Conservation (phyloP, 139 green algal species). For the Spirogloea muscicola region DNA sequence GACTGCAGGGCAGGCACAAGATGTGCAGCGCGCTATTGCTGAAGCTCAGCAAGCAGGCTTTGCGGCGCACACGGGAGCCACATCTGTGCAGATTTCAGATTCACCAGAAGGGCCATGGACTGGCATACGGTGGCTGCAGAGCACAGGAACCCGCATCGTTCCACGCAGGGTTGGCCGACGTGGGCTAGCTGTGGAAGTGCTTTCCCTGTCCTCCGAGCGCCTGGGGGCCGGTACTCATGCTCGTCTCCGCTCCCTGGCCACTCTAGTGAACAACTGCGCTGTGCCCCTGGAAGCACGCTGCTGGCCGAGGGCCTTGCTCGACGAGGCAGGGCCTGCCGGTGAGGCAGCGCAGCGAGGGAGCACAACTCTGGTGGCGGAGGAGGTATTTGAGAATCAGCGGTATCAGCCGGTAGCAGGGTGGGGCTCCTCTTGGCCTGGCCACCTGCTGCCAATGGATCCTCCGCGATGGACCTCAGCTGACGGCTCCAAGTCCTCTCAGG, state of each 20-base stretch:
- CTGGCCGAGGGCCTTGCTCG: slow-evolving; percentile 13
- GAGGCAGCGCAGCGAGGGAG: not conserved
- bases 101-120: too few species aligned
- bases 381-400: slow-evolving; percentile 83
- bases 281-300: slow-evolving; percentile 59
- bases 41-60: too few species aligned
- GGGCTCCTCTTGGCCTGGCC: slow-evolving; percentile 37
- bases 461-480: slow-evolving; percentile 54
- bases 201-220: too few species aligned
- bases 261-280: slow-evolving; percentile 65
- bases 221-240: too few species aligned
- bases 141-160: too few species aligned
- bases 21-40: too few species aligned
- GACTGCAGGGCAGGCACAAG: too few species aligned
- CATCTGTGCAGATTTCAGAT: too few species aligned
- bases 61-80: too few species aligned
- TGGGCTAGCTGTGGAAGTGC: too few species aligned
- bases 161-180: too few species aligned
- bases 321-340: not conserved
- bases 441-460: slow-evolving; percentile 61
- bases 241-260: slow-evolving; percentile 67
- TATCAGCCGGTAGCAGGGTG: slow-evolving; percentile 62
- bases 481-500: slow-evolving; percentile 21
- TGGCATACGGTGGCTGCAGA: too few species aligned
- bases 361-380: slow-evolving; percentile 64